phyloP scores from a whole-genome alignment of 495 filamentous ascomycete genomes.

The Aspergillus homomorphus region DNA sequence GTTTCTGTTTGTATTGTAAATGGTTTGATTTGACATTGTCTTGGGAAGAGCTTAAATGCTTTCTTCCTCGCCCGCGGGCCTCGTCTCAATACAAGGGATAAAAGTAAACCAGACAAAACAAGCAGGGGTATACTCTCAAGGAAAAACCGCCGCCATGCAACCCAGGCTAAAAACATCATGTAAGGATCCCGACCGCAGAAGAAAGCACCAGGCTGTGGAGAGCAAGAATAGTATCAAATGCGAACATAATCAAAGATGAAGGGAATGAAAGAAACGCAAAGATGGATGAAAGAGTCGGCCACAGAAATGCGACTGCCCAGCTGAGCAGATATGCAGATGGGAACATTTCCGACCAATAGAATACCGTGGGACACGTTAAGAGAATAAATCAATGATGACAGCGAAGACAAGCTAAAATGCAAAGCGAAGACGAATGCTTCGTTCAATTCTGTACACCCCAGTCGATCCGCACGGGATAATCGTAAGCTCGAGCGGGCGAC shows the following conservation, averaged over 20 bases:
- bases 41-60: too few relatives aligned
- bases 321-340: conserved; percentile 15
- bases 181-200: conserved; percentile 28
- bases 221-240: conserved; percentile 15
- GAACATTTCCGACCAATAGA: conserved; percentile 17
- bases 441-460: conserved; percentile 6
- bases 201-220: too few relatives aligned
- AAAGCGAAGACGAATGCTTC: conserved; percentile 12
- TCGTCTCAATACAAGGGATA: conserved; percentile 40
- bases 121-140: conserved; percentile 8
- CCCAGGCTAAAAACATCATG: conserved; percentile 11
- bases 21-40: too few relatives aligned
- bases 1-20: too few relatives aligned
- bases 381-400: conserved; percentile 3
- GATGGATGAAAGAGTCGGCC: conserved; percentile 19
- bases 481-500: conserved; percentile 14
- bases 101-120: conserved; percentile 20
- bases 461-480: conserved; percentile 4
- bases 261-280: conserved; percentile 15
- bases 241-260: conserved; percentile 18
- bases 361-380: conserved; percentile 20
- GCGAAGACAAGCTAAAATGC: conserved; percentile 5
- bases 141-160: background rate
- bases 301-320: conserved; percentile 21
- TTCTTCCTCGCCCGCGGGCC: too few relatives aligned